Base-by-base conservation (phyloP, 208 protist species). In the Leishmania gerbilli region DNA sequence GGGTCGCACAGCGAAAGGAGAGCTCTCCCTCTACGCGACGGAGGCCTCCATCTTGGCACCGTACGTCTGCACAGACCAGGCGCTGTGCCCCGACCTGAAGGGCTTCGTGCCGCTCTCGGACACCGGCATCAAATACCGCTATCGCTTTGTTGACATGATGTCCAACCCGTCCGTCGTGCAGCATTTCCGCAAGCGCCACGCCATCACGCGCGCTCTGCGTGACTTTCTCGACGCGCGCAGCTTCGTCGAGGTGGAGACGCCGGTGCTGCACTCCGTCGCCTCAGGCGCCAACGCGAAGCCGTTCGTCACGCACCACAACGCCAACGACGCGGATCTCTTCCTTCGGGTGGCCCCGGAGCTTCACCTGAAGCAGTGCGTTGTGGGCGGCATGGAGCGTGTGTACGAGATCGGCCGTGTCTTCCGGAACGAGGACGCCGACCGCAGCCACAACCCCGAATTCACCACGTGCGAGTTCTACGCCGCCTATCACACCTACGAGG, bases 401-500 rank as follows among this genome's bases (percentile, higher is more conserved):
- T 99, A 98, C 87, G 98, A 99, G 89, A 94, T 99, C 71, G 97
- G 98, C 64, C 95, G 91, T 55, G 91, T 98, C 11, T 99, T 99
- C 84, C 91, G 97, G 58, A 99, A 99, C 87, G 97, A 99, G 89
- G 93, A 92, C 80, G 92, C 95, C n/a, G 97, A 99, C 87, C 79
- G 90, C 65, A 98, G 91, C 82, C 98, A 99, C 89, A 99, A 98
- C 79, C 98, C 98, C 27, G 98, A 99, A 88, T 99, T 99, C 87
- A 99, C 98, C 42, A 97, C 92, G 40, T 96, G 95, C 81, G 98
- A 99, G 84, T 92, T 96, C 77, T 99, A 99, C 87, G 89, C 95
- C 34, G 95, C 98, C 0, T 99, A 98, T 83, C 91, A 96, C 74
- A 96, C 98, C 64, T 99, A 99, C 76, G 85, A 99, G 34, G 97